Evolutionary conservation across 208 protist species (phyloP), one percentile per base, ranked within the genome.

Genomic region (Blastocrithidia nonstop): DNA sequence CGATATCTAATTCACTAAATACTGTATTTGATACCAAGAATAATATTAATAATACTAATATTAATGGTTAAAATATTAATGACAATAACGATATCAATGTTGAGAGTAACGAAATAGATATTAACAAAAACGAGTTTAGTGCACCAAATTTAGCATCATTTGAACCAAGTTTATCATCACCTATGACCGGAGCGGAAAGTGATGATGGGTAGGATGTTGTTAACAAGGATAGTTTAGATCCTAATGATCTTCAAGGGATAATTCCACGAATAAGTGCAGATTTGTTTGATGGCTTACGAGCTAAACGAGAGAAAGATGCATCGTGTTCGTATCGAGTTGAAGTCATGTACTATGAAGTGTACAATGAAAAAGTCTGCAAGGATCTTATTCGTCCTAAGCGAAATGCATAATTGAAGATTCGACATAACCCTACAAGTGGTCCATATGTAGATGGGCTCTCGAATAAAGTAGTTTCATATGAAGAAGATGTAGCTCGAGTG

Each of bases 341-440:
- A 42, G 42, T 84, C 15, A 67, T 75, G 8, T 88, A 84, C 60
- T 87, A 81, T 53, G 88, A 95, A 52, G 91, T 95, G 31, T 93
- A 92, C 71, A 92, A 93, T 42, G 84, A 93, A 57, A 79, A 84
- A 49, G 75, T n/a, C n/a, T 90, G 11, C 74, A 71, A 39, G 82
- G 92, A 45, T 66, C 67, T 95, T 6, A 64, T 92, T 41, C 46
- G 39, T 2, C 45, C 56, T 31, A 50, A 48, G 20, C 47, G 45
- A 20, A 57, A 68, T 28, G 45, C 54, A 2, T 75, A 90, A 22
- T 57, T 91, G 21, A 69, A 66, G 43, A 67, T 93, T 1, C 74
- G 87, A 21, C 58, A 92, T 40, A 57, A 74, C 20, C 58, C 77
- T 11, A 61, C 43, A 40, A 44, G 49, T 19, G 87, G 83, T 19